A percentile compares a stretch with the other conserved stretches of the same genome.
phyloP scores from a whole-genome alignment of 176 grass and related monocot genomes.

The Oryza meridionalis region DNA sequence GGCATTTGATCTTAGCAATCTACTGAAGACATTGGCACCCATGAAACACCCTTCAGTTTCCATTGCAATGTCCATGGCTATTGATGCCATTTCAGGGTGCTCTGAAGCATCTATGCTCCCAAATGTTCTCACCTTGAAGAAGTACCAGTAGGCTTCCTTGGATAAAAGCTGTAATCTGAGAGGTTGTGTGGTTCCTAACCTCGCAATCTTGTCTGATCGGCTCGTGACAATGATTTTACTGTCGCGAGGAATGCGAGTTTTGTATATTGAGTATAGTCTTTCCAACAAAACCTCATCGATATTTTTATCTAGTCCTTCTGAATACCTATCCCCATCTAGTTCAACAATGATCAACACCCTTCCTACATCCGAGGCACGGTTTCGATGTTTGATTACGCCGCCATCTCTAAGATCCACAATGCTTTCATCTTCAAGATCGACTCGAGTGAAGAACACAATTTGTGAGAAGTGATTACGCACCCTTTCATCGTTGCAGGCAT shows the following conservation, averaged over 20 bases:
- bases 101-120: slow-evolving; percentile 22
- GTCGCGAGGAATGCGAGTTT: neutral
- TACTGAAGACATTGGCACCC: slow-evolving; percentile 1
- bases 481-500: slow-evolving; percentile 25
- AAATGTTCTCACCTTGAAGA: slow-evolving; percentile 27
- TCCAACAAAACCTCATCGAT: neutral
- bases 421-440: neutral
- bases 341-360: slow-evolving; percentile 27
- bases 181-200: neutral
- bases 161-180: neutral
- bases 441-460: neutral
- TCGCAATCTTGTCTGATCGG: neutral
- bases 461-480: slow-evolving; percentile 18
- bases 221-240: slow-evolving; percentile 36
- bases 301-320: neutral
- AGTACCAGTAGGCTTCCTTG: slow-evolving; percentile 16
- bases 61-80: slow-evolving; percentile 10
- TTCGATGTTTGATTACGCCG: neutral
- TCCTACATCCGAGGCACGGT: neutral
- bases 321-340: neutral
- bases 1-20: slow-evolving; percentile 20
- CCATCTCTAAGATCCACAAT: neutral
- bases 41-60: neutral
- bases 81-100: neutral
- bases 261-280: neutral